Base-by-base conservation (phyloP, 1,139 yeast species). In the Hansenula sp. region DNA sequence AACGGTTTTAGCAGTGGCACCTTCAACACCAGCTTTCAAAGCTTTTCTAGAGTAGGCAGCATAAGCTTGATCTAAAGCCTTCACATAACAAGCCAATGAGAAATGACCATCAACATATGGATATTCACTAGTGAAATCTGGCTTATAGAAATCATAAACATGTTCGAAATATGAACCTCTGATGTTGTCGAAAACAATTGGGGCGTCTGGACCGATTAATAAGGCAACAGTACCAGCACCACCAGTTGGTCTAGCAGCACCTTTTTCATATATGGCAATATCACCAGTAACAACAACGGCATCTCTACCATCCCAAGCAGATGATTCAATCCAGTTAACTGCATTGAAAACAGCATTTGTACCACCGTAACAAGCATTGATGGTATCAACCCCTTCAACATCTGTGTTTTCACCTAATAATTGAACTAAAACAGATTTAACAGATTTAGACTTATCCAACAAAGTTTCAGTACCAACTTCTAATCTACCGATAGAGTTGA, bases 401-500 rank as follows among this genome's bases (percentile, higher is more conserved):
- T 94, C 99, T 58, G 75, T 70, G 74, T 93, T 93, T 45, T 79
- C 94, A 49, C 86, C 91, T 60, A 94, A 85, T 57, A 94, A 78
- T 71, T 91, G 98, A 89, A 91, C 93, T 68, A 94, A 76, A 41
- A 93, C 96, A 36, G 96, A 81, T 74, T 94, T 94, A 63, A 91
- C 96, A 36, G 96, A 87, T 76, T 94, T 94, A 58, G 98, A 89
- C 72, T 93, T 94, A 72, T 94, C 99, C 60, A 94, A 75, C 60
- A 94, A 75, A 43, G 99, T 93, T 73, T 94, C 99, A 49, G 99
- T 94, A 60, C 99, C 99, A 51, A 93, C 99, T 70, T 94, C 99
- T 60, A 94, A 77, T 66, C 99, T 83, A 56, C 99, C 99, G 62
- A 94, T 81, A 45, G 78, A 71, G 63, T 75, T 71, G 47, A 90